These are phyloP conservation scores for Podaxis mareebaensis DNA, from an alignment of 768 basidiomycete species.

Conservation along the genomic window DNA sequence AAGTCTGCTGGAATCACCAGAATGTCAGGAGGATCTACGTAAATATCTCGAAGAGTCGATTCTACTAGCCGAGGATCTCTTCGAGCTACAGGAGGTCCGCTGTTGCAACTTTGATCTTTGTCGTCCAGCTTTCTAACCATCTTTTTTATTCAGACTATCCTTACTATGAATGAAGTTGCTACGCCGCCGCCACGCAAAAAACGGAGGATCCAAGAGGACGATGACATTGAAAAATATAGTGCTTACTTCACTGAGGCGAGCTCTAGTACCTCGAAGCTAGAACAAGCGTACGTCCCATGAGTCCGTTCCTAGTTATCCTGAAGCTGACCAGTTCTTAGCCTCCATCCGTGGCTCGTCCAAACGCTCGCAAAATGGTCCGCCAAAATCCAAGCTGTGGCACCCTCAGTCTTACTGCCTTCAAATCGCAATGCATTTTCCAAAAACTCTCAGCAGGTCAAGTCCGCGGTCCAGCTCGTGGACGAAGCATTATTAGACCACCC, in stretches of 20 bases:
- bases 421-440: slow-evolving; percentile 71
- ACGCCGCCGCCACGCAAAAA: slow-evolving; percentile 59
- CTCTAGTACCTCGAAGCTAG: slow-evolving; percentile 42
- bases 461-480: slow-evolving; percentile 75
- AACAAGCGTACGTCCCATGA: slow-evolving; percentile 47
- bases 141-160: slow-evolving; percentile 37
- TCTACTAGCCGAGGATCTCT: slow-evolving; percentile 65
- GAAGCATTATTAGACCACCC: slow-evolving; percentile 62
- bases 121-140: neutral
- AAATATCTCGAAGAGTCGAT: slow-evolving; percentile 62
- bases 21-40: slow-evolving; percentile 46
- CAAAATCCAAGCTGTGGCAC: slow-evolving; percentile 92
- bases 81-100: slow-evolving; percentile 65
- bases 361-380: slow-evolving; percentile 94
- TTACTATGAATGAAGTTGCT: slow-evolving; percentile 48
- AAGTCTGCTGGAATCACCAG: slow-evolving; percentile 36
- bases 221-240: slow-evolving; percentile 30
- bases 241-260: slow-evolving; percentile 45
- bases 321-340: slow-evolving; percentile 38
- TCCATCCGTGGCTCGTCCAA: slow-evolving; percentile 70
- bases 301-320: neutral
- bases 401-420: slow-evolving; percentile 69
- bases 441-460: slow-evolving; percentile 56
- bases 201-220: slow-evolving; percentile 39
- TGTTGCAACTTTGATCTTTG: neutral